phyloP scores from a whole-genome alignment of 495 filamentous ascomycete genomes.

The Diplogelasinospora grovesii region DNA sequence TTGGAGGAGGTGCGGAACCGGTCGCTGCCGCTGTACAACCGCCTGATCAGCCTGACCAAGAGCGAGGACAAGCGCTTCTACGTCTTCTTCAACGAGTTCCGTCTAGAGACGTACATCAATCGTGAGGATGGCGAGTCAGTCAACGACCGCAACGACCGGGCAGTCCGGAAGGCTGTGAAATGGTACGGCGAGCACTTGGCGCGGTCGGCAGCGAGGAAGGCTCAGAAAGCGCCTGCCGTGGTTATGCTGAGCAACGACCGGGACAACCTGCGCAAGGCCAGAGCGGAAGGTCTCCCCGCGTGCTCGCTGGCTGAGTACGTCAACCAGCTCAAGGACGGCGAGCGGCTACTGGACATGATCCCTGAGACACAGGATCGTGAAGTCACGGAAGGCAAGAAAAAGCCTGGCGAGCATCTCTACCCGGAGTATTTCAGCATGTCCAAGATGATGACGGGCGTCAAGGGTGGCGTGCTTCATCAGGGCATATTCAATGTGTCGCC shows the following conservation, averaged over 20 bases:
- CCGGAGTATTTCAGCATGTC: conserved; percentile 76
- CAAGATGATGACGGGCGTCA: conserved; percentile 91
- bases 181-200: conserved; percentile 85
- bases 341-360: conserved; percentile 90
- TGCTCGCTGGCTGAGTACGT: conserved; percentile 73
- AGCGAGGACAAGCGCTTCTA: conserved; percentile 96
- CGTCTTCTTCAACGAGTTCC: conserved; percentile 98
- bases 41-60: conserved; percentile 78
- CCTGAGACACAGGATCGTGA: conserved; percentile 63
- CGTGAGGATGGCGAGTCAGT: conserved; percentile 75
- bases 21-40: conserved; percentile 91
- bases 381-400: conserved; percentile 53
- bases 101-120: conserved; percentile 78
- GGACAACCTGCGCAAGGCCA: conserved; percentile 78
- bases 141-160: conserved; percentile 93
- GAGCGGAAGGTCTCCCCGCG: conserved; percentile 60
- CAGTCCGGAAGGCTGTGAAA: conserved; percentile 74
- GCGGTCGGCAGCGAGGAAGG: conserved; percentile 49
- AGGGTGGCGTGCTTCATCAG: conserved; percentile 80
- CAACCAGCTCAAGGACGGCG: conserved; percentile 70
- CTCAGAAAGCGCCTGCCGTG: conserved; percentile 63
- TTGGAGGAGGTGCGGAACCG: conserved; percentile 92
- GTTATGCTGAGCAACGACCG: conserved; percentile 93
- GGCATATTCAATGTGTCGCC: conserved; percentile 93
- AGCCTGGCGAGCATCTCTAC: conserved; percentile 67